Evolutionary conservation across 139 green algal species (phyloP), one percentile per base, ranked within the genome.

Genomic region (Chlorella sp.): DNA sequence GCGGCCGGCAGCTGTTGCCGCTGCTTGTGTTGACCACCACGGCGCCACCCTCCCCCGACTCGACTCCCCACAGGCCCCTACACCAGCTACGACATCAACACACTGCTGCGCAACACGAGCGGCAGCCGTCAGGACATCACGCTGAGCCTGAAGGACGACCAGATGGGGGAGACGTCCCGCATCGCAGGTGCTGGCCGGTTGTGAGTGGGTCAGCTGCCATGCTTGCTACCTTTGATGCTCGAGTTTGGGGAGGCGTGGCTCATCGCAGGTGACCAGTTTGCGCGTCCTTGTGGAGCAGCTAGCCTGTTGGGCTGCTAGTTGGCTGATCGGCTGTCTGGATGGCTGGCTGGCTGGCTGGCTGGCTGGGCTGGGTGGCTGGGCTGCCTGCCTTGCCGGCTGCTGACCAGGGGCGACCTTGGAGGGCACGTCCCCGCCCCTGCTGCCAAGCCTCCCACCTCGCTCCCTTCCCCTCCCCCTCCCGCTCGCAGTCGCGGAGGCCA

Each of bases 51-150:
- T n/a, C 65, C 65, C 34, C n/a, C 67, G 48, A 38, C 36, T 24
- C 9, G 36, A 32, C 36, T 17, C 14, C n/a, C 26, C n/a, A 28
- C 81, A 85, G 96, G 96, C 0, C 97, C 97, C 34, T 99, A 99
- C 94, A 99, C 97, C 43, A 97, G 91, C 6, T 99, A 94, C 87
- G 97, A 99, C 90, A 87, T 99, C 41, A 99, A 99, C 91, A 99
- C 97, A 0, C 89, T 99, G 81, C 87, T 99, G 22, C 89, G 97
- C 80, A 93, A 85, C 46, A 92, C 89, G 20, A 81, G 65, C 51
- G 91, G 89, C 51, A 86, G 43, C 54, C 81, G 88, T 20, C 87
- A 91, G 72, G 84, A 87, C 24, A 69, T 94, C 20, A 76, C 88
- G 81, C 82, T 97, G 48, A 92, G 92, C 9, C 41, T 85, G 1